A percentile compares a stretch with the other conserved stretches of the same genome.
Evolutionary conservation across 73 alveolate genomes (phyloP).

Genomic region (Effrenium voratum): DNA sequence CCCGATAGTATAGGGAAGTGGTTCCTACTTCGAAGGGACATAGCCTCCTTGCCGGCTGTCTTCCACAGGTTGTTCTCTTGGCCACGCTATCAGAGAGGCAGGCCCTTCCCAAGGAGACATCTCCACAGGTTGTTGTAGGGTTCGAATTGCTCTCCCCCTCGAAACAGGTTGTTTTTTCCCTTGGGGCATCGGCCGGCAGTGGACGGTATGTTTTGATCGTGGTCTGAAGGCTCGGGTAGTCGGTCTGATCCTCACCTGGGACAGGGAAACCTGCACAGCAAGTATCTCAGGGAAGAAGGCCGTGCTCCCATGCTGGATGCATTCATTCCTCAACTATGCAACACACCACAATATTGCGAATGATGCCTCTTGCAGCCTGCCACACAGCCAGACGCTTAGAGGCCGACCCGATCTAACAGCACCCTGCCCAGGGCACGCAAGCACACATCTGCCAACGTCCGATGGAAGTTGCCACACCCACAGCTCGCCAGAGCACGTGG

Average conservation of each 20-base stretch:
- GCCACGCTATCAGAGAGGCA: too few relatives aligned
- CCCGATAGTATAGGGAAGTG: too few relatives aligned
- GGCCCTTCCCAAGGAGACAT: too few relatives aligned
- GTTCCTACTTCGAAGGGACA: too few relatives aligned
- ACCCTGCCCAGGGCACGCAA: neutral
- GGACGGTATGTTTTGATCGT: conserved; percentile 97
- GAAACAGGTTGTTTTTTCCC: too few relatives aligned
- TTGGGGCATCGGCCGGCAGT: too few relatives aligned
- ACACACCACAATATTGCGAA: too few relatives aligned
- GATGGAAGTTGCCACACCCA: neutral
- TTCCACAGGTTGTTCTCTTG: conserved; percentile 98
- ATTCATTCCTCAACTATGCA: neutral
- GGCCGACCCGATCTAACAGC: conserved; percentile 79
- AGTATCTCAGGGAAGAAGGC: neutral
- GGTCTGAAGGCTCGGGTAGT: conserved; percentile 96
- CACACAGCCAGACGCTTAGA: neutral
- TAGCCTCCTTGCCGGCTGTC: conserved; percentile 96
- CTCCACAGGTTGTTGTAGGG: too few relatives aligned
- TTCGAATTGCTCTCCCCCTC: too few relatives aligned
- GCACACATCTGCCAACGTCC: neutral
- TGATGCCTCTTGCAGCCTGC: too few relatives aligned
- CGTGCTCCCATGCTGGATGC: neutral
- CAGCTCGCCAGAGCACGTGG: neutral
- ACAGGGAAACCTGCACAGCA: neutral
- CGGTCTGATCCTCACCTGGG: conserved; percentile 95